Evolutionary conservation across 148 eudicot genomes (phyloP).

Genomic region (Amaranthus cruentus): DNA sequence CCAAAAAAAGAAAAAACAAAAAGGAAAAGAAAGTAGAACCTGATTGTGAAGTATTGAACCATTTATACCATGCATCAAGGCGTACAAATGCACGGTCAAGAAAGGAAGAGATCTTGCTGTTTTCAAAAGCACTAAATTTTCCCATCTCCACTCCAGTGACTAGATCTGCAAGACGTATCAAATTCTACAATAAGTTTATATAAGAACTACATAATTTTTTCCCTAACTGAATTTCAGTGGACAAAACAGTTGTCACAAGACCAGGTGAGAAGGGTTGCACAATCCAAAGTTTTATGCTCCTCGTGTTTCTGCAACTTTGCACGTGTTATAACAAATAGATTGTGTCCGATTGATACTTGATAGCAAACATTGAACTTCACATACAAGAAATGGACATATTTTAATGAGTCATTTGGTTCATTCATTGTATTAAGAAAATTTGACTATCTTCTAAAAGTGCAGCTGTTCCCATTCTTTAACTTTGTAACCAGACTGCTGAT

Average conservation of each 20-base stretch:
- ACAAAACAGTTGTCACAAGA: neutral
- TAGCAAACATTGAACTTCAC: no score
- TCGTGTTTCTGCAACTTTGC: neutral
- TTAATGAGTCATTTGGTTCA: no score
- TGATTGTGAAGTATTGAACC: conserved; percentile 94
- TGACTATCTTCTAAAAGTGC: no score
- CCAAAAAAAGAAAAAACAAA: conserved; percentile 12
- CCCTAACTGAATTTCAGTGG: neutral
- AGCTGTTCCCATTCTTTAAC: no score
- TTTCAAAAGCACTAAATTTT: conserved; percentile 46
- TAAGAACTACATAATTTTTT: neutral
- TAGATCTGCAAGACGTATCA: conserved; percentile 52
- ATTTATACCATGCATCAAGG: conserved; percentile 94
- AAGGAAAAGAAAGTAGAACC: conserved; percentile 33
- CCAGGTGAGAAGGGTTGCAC: neutral
- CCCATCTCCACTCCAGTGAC: conserved; percentile 54
- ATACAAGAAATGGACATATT: no score
- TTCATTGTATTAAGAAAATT: no score
- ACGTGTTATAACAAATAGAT: no score
- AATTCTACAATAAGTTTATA: conserved; percentile 1
- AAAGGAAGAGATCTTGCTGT: conserved; percentile 55
- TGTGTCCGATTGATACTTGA: no score
- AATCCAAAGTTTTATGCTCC: neutral
- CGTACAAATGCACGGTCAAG: conserved; percentile 68
- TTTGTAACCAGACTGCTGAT: no score